Base-by-base conservation (phyloP, 2,329 filamentous ascomycete species). In the Fusarium pseudoanthophilum region DNA sequence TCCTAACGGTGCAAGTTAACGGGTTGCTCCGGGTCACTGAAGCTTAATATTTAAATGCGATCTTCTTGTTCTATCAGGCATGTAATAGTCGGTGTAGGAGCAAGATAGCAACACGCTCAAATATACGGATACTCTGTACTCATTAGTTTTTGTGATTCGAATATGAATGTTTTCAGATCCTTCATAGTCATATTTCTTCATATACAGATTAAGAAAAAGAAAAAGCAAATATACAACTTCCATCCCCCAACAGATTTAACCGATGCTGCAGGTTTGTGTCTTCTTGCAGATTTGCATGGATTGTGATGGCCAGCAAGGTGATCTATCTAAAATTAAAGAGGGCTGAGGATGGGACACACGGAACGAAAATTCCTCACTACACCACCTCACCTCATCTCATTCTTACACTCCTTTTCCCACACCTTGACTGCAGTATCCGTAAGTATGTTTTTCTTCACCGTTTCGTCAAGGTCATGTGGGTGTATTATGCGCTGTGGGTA, bases 381-480 rank as follows among this genome's bases (percentile, higher is more conserved):
- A 34, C 26, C 24, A 51, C 37, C 58, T 52, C 59, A 30, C 39
- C 37, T 58, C 49, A 66, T 37, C 24, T 42, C 20, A 64, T 43
- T 32, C 40, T 37, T 11, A 45, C 58, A 45, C 46, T 57, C 46
- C 46, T 52, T 36, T 37, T 9, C 26, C 21, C 37, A 36, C 40
- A n/a, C 55, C 55, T 34, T 32, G 42, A 21, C 30, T 21, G 21
- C 51, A 28, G 32, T 65, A 28, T 26, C 26, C 26, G 26, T 26
- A 26, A 46, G 21, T 34, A 16, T 36, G 34, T 36, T 53, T 58
- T 32, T 37, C 67, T 69, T 72, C 63, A 72, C 69, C 69, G 64
- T 69, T 69, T 69, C 43, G 42, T 64, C 51, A 51, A 57, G 40
- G 64, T 56, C 69, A 72, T 71, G 69, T 28, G 67, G 49, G 24